phyloP scores from a whole-genome alignment of 805 yeast species.

The Hanseniaspora valbyensis region DNA sequence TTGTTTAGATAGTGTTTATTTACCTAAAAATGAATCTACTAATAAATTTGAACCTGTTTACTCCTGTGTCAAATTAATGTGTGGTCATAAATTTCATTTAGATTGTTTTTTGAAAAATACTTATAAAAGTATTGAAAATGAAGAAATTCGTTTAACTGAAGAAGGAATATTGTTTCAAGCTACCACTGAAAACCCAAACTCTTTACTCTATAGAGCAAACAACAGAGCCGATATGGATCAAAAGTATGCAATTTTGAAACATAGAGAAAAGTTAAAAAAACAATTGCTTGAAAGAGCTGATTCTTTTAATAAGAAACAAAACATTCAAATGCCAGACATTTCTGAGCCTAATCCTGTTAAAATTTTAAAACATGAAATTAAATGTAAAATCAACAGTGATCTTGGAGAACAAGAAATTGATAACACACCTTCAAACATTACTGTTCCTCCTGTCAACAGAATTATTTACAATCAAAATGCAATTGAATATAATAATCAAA shows the following conservation, averaged over 20 bases:
- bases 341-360: neutral
- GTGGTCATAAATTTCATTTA: slow-evolving; percentile 6
- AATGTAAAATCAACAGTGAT: too few relatives aligned
- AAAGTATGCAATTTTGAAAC: too few relatives aligned
- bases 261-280: neutral
- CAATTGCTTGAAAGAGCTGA: neutral
- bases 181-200: too few relatives aligned
- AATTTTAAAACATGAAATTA: neutral
- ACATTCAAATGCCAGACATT: neutral
- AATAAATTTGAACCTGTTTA: neutral
- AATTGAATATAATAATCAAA: neutral
- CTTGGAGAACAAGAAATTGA: neutral
- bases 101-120: neutral
- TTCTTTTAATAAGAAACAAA: neutral
- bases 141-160: too few relatives aligned
- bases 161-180: neutral
- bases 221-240: too few relatives aligned
- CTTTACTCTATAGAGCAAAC: too few relatives aligned
- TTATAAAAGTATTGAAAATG: neutral
- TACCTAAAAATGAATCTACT: neutral
- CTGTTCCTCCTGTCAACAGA: neutral
- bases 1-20: neutral
- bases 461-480: neutral
- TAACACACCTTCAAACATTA: neutral
- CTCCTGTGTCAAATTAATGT: neutral